Base-by-base conservation (phyloP, 345 rosid species). In the Kernera saxatilis region DNA sequence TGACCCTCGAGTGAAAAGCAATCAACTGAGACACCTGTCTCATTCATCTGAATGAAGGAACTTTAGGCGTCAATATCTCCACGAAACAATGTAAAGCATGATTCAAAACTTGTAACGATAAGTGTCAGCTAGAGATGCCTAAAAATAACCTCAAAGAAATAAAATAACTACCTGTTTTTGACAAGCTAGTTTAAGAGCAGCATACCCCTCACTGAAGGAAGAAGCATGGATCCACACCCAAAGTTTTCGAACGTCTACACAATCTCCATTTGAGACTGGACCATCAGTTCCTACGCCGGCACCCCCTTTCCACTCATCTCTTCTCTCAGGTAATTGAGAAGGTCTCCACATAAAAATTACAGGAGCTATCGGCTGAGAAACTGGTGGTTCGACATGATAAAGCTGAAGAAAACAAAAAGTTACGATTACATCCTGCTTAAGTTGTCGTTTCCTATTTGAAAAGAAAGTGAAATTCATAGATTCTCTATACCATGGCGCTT, bases 161-260 rank as follows among this genome's bases (percentile, higher is more conserved):
- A 25, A 30, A 46, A 35, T 5, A 43, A 17, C 30, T 69, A 91
- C 91, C 94, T 77, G 88, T 48, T 85, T 85, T 77, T 85, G 82
- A 78, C 86, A 88, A 65, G 92, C 88, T 41, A 70, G 70, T 70
- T 84, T 82, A 46, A 93, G 75, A 67, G 92, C 83, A 70, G 71
- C 79, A 81, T 57, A 89, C 81, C 90, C 98, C 80, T 91, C 96
- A 55, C 18, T 63, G 77, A 87, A 86, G 66, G 94, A 89, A 39
- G 88, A 85, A 72, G 92, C 88, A 88, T 91, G 97, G 67, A 91
- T 82, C 97, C 94, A 93, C 52, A 91, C 70, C 94, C 94, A 91
- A 51, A 88, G 74, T 76, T 82, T 86, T 46, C 88, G 77, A 70
- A 48, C 37, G 26, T 69, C 67, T 59, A 74, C 64, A 74, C 30